Percentiles rank a stretch among this genome's conserved stretches.
Evolutionary conservation across 1,139 yeast species (phyloP).

Genomic region (Arxiozyma heterogenica): DNA sequence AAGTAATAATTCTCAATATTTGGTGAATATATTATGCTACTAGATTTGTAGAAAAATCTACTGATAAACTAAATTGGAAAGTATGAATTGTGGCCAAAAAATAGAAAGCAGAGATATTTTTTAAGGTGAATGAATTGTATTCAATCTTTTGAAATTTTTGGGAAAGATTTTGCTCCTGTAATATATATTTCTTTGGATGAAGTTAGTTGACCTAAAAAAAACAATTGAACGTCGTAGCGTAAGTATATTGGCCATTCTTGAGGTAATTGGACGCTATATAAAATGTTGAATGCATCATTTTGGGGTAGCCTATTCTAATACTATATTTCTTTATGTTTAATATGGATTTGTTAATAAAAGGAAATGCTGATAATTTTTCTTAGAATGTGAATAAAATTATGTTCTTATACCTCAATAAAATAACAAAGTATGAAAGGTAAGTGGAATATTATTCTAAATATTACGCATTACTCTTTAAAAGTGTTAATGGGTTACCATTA

Average conservation of each 20-base stretch:
- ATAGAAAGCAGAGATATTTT: background rate
- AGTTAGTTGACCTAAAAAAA: no score
- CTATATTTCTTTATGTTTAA: background rate
- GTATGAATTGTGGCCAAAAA: background rate
- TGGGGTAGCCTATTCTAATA: background rate
- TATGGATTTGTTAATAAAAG: background rate
- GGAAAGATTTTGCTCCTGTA: background rate
- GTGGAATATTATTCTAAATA: no score
- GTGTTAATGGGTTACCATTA: background rate
- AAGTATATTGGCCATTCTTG: background rate
- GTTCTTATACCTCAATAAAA: background rate
- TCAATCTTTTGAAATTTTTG: no score
- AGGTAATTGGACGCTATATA: background rate
- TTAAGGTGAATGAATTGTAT: background rate
- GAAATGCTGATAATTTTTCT: background rate
- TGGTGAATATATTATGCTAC: no score
- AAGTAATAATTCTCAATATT: no score
- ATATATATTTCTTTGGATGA: background rate
- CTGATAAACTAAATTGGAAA: no score
- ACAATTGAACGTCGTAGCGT: background rate
- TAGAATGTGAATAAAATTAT: background rate
- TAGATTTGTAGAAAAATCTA: no score
- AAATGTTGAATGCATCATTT: background rate
- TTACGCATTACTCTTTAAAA: background rate
- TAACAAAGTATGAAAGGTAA: background rate